Conservation (phyloP, 345 rosid species). For the Aethionema arabicum region DNA sequence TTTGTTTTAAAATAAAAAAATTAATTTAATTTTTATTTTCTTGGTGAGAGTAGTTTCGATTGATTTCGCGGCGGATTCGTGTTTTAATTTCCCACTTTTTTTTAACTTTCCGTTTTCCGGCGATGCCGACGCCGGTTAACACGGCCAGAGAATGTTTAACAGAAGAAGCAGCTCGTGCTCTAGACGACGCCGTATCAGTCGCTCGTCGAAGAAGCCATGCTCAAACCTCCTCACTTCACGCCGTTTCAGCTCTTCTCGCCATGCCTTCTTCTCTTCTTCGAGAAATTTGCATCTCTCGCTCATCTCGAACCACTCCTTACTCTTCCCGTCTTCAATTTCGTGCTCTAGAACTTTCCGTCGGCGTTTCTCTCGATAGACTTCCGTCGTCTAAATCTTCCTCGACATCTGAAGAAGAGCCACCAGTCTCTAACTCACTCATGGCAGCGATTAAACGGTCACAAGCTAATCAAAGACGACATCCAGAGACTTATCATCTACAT, state of each 20-base stretch:
- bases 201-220: slow-evolving; percentile 68
- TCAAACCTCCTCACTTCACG: slow-evolving; percentile 71
- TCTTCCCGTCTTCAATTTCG: slow-evolving; percentile 55
- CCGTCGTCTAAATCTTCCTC: slow-evolving; percentile 41
- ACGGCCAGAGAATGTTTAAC: slow-evolving; percentile 63
- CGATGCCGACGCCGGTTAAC: slow-evolving; percentile 71
- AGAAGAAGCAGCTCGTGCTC: slow-evolving; percentile 58
- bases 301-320: slow-evolving; percentile 38
- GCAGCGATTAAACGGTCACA: slow-evolving; percentile 92
- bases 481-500: slow-evolving; percentile 71
- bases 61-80: slow-evolving; percentile 20
- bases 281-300: slow-evolving; percentile 54
- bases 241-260: slow-evolving; percentile 57
- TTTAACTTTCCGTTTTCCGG: slow-evolving; percentile 34
- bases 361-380: slow-evolving; percentile 59
- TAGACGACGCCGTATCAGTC: slow-evolving; percentile 60
- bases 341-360: slow-evolving; percentile 59
- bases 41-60: slow-evolving; percentile 26
- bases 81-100: slow-evolving; percentile 11
- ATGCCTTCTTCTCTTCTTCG: slow-evolving; percentile 55
- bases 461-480: slow-evolving; percentile 78
- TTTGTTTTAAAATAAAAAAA: background rate
- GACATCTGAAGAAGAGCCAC: slow-evolving; percentile 44
- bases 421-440: slow-evolving; percentile 77
- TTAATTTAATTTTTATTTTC: background rate